Evolutionary conservation across 73 alveolate genomes (phyloP), one percentile per base, ranked within the genome.

Genomic region (Uronychia binucleata): DNA sequence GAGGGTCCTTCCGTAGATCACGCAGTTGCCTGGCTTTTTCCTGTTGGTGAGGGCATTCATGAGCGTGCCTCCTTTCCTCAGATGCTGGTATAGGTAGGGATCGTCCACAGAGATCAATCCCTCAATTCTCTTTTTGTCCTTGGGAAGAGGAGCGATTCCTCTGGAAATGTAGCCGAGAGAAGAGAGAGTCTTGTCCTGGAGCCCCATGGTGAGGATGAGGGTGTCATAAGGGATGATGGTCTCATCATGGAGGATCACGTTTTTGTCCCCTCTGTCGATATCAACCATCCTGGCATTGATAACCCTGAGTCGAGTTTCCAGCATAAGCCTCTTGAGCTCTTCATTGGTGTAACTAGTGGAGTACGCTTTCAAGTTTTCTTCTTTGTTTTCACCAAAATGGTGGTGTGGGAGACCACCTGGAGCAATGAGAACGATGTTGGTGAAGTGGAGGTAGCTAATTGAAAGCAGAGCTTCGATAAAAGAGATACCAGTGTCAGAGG

Each of bases 371-470:
- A 98, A 82, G 93, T 93, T 95, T 81, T 89, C 95, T 30, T 79
- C 79, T 82, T 96, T 97, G 84, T 90, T 83, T 14, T 88, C 85
- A 46, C 88, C 96, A 60, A 96, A 93, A 88, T 98, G 99, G 86
- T 97, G 98, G 81, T 98, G 97, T 59, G 97, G 94, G 60, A 98
- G 92, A 35, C 99, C 99, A 26, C 99, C 99, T 57, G 99, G 99
- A 77, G 99, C 98, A n/a, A 98, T 81, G 83, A 98, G 90, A 58
- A 93, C 95, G 26, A 98, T 97, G 90, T 98, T 96, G 31, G 99
- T 91, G 92, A 98, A 98, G 57, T 94, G 91, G 32, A 98, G 81
- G 87, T 98, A 98, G 85, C 97, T 95, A 77, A 96, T 96, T 19
- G 99, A 91, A 57, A 98, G 91, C 74, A 98, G 95, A 28, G 98